phyloP scores from a whole-genome alignment of 352 stramenopile species.

The Phytophthora pseudosyringae region DNA sequence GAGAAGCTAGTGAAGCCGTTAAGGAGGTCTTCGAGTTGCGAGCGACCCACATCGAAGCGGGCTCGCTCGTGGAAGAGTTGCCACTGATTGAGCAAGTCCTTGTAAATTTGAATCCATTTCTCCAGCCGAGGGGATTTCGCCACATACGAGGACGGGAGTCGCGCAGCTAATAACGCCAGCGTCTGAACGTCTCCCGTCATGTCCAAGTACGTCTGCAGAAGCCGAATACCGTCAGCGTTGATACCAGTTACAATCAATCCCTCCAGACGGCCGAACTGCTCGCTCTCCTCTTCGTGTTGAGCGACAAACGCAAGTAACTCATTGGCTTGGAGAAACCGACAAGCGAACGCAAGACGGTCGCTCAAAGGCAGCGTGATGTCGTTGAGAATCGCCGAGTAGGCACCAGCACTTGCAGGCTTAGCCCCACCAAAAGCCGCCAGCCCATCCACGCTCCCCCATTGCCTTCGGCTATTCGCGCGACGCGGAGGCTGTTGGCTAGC shows the following conservation, averaged over 20 bases:
- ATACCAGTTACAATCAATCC: conserved; percentile 92
- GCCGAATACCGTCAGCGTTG: conserved; percentile 77
- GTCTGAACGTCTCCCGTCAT: conserved; percentile 92
- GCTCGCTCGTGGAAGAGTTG: conserved; percentile 94
- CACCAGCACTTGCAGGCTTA: conserved; percentile 39
- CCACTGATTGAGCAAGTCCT: conserved; percentile 93
- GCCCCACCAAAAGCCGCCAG: conserved; percentile 45
- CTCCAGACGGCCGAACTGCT: conserved; percentile 87
- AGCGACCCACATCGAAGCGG: conserved; percentile 92
- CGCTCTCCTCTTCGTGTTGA: conserved; percentile 81
- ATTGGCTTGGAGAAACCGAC: conserved; percentile 84
- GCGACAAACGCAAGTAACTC: conserved; percentile 88
- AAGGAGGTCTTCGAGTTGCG: conserved; percentile 88
- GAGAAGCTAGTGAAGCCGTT: conserved; percentile 76
- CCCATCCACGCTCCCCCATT: conserved; percentile 73
- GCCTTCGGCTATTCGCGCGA: conserved; percentile 42
- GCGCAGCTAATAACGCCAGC: conserved; percentile 84
- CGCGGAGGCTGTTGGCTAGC: conserved; percentile 41
- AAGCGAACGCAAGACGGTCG: conserved; percentile 93
- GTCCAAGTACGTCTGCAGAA: conserved; percentile 94
- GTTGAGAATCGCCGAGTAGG: conserved; percentile 85
- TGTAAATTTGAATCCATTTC: conserved; percentile 93
- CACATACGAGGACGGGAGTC: conserved; percentile 60
- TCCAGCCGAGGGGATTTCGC: conserved; percentile 65
- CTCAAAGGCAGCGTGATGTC: conserved; percentile 87